Evolutionary conservation across 257 asterid species (phyloP).

Genomic region (Vinca minor): DNA sequence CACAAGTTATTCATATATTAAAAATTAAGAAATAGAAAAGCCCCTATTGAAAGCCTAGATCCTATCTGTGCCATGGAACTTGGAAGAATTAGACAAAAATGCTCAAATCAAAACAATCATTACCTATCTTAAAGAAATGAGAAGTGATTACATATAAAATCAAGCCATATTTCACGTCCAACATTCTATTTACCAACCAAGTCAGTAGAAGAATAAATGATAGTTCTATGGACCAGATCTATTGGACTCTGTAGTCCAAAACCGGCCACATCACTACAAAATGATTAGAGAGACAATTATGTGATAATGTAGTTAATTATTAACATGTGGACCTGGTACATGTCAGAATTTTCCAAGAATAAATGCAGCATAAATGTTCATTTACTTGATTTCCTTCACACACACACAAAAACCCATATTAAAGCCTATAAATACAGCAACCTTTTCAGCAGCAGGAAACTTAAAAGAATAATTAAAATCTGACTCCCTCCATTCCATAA

Average conservation of each 20-base stretch:
- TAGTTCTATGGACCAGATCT: background rate
- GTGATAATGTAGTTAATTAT: too few species aligned
- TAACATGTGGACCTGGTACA: too few species aligned
- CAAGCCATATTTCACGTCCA: background rate
- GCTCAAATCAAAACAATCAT: background rate
- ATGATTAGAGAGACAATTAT: too few species aligned
- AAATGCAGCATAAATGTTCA: too few species aligned
- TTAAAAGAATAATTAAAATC: background rate
- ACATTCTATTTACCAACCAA: background rate
- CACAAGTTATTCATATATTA: background rate
- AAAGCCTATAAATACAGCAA: background rate
- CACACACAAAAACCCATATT: background rate
- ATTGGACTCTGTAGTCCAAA: too few species aligned
- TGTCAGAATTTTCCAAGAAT: too few species aligned
- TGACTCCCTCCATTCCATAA: too few species aligned
- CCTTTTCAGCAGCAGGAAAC: background rate
- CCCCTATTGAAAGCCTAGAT: background rate
- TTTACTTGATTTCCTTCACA: background rate
- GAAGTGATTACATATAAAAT: background rate
- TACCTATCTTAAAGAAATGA: background rate
- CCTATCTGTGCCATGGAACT: background rate
- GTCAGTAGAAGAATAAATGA: background rate
- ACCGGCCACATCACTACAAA: background rate
- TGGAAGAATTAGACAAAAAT: background rate
- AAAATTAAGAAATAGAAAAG: background rate